phyloP scores from a whole-genome alignment of 2,329 filamentous ascomycete genomes.

The Exserohilum rostratum region DNA sequence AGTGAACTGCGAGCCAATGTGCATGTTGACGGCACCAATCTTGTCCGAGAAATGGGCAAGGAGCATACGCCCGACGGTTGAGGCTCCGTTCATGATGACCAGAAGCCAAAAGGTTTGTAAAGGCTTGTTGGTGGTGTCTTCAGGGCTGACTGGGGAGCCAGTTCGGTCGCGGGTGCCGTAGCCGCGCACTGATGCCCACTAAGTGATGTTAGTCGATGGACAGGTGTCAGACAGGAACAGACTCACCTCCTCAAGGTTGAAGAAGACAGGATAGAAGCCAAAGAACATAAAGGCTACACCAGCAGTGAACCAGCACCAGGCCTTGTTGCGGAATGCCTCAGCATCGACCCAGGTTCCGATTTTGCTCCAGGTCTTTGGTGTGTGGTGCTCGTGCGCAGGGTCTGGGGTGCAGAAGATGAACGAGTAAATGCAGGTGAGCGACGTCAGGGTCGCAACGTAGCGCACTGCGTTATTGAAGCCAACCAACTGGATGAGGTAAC shows the following conservation, averaged over 20 bases:
- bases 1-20: constrained; percentile 50
- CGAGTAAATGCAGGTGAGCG: constrained; percentile 50
- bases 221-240: background rate
- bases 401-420: constrained; percentile 53
- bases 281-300: constrained; percentile 57
- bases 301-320: constrained; percentile 54
- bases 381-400: constrained; percentile 48
- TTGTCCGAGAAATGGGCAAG: constrained; percentile 55
- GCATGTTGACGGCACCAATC: constrained; percentile 55
- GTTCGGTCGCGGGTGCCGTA: constrained; percentile 48
- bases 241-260: constrained; percentile 58
- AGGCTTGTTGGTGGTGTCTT: constrained; percentile 32
- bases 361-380: constrained; percentile 48
- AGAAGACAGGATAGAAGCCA: constrained; percentile 60
- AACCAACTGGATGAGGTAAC: constrained; percentile 49
- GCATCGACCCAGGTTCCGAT: constrained; percentile 53
- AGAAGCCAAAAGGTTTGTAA: constrained; percentile 58
- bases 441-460: constrained; percentile 51
- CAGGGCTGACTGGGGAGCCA: constrained; percentile 9
- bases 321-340: constrained; percentile 51
- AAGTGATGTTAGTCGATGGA: constrained; percentile 18
- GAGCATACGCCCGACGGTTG: constrained; percentile 54
- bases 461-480: constrained; percentile 56
- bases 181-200: constrained; percentile 55
- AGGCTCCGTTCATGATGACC: constrained; percentile 58